These are phyloP conservation scores for Hanseniaspora jakobsenii DNA, from an alignment of 805 yeast genomes.

Conservation along the genomic window DNA sequence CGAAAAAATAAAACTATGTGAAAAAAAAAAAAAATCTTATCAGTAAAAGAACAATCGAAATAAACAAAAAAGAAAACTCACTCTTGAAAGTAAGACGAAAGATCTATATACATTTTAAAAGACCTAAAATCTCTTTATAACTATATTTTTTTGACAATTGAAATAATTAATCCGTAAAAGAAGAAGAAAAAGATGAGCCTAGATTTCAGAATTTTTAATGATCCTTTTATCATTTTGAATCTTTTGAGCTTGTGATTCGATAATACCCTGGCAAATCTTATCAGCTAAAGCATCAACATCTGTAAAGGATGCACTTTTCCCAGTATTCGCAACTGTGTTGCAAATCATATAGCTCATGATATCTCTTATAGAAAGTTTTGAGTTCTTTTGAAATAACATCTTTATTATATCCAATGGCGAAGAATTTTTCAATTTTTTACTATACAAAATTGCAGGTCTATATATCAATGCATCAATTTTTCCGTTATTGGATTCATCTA, in stretches of 20 bases:
- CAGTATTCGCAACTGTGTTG: background rate
- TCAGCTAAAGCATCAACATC: slow-evolving; percentile 2
- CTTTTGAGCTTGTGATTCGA: background rate
- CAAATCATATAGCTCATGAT: slow-evolving; percentile 10
- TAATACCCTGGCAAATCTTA: slow-evolving; percentile 2
- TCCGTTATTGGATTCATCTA: background rate
- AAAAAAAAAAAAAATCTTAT: no score
- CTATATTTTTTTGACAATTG: no score
- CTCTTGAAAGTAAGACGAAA: no score
- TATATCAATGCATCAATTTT: background rate
- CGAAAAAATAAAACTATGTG: no score
- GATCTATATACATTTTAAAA: no score
- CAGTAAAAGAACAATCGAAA: no score
- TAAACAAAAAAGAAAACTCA: no score
- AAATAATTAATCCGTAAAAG: no score
- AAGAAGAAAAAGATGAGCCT: no score
- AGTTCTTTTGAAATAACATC: background rate
- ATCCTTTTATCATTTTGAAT: no score
- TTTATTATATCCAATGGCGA: background rate
- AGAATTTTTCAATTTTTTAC: background rate
- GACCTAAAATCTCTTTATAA: no score
- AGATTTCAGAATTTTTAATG: no score
- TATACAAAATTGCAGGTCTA: slow-evolving; percentile 11
- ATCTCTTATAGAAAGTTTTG: slow-evolving; percentile 5
- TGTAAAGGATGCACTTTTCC: slow-evolving; percentile 6